These are phyloP conservation scores for Phytophthora sp. DNA, from an alignment of 352 stramenopile species.

Conservation along the genomic window DNA sequence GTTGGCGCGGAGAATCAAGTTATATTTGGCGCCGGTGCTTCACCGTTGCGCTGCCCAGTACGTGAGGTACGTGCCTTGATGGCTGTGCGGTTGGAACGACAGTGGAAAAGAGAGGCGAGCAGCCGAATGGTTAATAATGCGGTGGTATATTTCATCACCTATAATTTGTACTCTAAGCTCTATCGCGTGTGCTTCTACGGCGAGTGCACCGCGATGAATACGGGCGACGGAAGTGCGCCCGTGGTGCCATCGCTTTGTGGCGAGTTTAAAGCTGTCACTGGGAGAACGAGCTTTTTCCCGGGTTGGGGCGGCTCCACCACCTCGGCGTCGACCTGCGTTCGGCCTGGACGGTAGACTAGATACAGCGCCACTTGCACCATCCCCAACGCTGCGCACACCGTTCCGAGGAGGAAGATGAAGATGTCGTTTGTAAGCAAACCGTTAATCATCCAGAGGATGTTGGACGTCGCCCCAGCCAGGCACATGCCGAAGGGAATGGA, in stretches of 20 bases:
- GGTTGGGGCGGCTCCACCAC: background rate
- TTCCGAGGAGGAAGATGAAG: slow-evolving; percentile 42
- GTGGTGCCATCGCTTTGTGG: background rate
- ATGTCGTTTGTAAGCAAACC: slow-evolving; percentile 39
- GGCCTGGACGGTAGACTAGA: slow-evolving; percentile 26
- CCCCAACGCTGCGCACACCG: slow-evolving; percentile 24
- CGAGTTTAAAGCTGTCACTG: slow-evolving; percentile 8
- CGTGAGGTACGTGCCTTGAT: background rate
- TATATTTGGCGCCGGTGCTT: no score
- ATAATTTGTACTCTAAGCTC: background rate
- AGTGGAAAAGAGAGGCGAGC: no score
- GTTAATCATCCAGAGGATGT: slow-evolving; percentile 47
- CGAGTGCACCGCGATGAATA: slow-evolving; percentile 28
- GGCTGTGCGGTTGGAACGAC: background rate
- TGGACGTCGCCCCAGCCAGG: slow-evolving; percentile 22
- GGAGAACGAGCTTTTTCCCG: slow-evolving; percentile 20
- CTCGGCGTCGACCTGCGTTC: background rate
- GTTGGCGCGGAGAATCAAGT: no score
- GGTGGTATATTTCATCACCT: background rate
- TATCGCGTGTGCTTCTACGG: slow-evolving; percentile 9
- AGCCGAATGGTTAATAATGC: background rate
- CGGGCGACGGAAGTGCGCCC: slow-evolving; percentile 3
- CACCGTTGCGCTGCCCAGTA: no score
- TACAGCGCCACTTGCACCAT: slow-evolving; percentile 34
- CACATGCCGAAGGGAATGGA: slow-evolving; percentile 40